Conservation (phyloP, 2,329 filamentous ascomycete genomes). For the Colletotrichum noveboracense region DNA sequence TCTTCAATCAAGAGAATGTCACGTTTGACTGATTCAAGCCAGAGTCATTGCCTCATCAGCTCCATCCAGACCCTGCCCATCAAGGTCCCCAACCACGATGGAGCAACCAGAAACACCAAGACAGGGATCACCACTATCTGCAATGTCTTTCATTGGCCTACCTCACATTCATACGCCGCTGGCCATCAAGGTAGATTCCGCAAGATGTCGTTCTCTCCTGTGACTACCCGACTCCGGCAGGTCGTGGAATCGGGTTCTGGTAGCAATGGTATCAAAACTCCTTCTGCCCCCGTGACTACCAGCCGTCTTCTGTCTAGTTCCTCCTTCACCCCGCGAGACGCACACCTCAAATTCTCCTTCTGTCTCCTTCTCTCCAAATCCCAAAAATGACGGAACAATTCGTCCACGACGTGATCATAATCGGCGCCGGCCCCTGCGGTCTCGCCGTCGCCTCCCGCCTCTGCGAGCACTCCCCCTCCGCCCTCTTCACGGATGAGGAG, state of each 20-base stretch:
- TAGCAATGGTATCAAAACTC: slow-evolving; percentile 1
- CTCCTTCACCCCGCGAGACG: neutral
- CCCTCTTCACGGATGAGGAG: slow-evolving; percentile 84
- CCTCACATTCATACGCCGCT: neutral
- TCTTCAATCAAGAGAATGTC: neutral
- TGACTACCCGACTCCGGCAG: neutral
- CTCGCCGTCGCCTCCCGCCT: slow-evolving; percentile 77
- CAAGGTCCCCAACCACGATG: slow-evolving; percentile 7
- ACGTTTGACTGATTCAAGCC: neutral
- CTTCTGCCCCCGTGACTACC: neutral
- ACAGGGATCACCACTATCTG: slow-evolving; percentile 6
- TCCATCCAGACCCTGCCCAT: slow-evolving; percentile 6
- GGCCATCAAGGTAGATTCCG: slow-evolving; percentile 17
- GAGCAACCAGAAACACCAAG: slow-evolving; percentile 8
- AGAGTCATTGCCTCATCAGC: neutral
- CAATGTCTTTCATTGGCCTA: neutral
- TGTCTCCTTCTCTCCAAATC: neutral
- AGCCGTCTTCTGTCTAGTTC: neutral
- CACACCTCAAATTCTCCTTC: neutral
- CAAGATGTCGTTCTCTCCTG: neutral
- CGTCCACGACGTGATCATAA: slow-evolving; percentile 71
- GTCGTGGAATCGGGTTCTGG: neutral
- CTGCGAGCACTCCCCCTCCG: slow-evolving; percentile 74
- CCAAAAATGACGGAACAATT: slow-evolving; percentile 8
- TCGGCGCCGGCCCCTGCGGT: slow-evolving; percentile 78